Evolutionary conservation across 345 rosid species (phyloP).

Genomic region (Syzygium aqueum): DNA sequence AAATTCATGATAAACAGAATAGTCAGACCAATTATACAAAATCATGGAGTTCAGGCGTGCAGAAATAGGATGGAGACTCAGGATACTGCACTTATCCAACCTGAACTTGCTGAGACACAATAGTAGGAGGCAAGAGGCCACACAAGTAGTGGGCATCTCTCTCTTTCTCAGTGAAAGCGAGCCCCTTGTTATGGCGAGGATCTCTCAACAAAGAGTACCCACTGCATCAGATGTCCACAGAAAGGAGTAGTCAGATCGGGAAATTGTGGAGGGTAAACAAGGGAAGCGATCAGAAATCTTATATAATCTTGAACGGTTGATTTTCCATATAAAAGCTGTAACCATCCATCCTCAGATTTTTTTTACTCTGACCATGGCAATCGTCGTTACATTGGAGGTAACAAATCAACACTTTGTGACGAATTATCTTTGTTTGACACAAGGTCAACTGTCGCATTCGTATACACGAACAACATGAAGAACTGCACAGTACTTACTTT

Average conservation of each 20-base stretch:
- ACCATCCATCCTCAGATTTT: not conserved
- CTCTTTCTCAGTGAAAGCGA: constrained; percentile 74
- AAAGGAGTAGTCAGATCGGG: not conserved
- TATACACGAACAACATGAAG: not conserved
- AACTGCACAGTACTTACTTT: not conserved
- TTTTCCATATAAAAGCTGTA: not conserved
- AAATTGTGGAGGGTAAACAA: not conserved
- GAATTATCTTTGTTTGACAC: not conserved
- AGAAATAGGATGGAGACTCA: not conserved
- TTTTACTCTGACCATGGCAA: not conserved
- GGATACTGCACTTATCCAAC: constrained; percentile 5
- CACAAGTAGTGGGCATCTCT: constrained; percentile 86
- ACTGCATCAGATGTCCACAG: constrained; percentile 20
- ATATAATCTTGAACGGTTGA: too few species aligned
- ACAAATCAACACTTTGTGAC: not conserved
- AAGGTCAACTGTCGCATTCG: not conserved
- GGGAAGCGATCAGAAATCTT: not conserved
- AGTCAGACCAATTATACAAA: not conserved
- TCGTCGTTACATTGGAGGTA: not conserved
- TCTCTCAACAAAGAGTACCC: constrained; percentile 76
- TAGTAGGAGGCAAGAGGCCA: constrained; percentile 75
- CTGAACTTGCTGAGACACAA: constrained; percentile 69
- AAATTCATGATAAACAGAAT: not conserved
- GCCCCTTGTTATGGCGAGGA: constrained; percentile 91
- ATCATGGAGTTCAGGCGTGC: not conserved